Conservation (phyloP, 495 filamentous ascomycete species). For the Clavariopsis aquatica region DNA sequence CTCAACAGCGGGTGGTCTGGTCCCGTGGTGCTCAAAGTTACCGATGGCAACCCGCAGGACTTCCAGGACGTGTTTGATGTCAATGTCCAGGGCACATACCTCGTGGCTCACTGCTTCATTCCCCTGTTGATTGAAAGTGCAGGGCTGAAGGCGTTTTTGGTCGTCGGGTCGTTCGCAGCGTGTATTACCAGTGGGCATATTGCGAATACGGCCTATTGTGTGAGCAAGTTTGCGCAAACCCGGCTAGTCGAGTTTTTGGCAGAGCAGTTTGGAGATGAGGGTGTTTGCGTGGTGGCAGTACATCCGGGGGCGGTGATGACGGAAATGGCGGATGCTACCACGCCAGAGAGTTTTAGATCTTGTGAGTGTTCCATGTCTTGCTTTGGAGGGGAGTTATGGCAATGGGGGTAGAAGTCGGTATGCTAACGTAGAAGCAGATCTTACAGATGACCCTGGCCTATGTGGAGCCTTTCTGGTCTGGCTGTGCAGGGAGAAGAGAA, state of each 20-base stretch:
- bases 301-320: slow-evolving; percentile 40
- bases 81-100: slow-evolving; percentile 40
- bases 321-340: slow-evolving; percentile 33
- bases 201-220: slow-evolving; percentile 44
- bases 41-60: slow-evolving; percentile 19
- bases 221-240: slow-evolving; percentile 40
- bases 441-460: slow-evolving; percentile 35
- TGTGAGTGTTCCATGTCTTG: slow-evolving; percentile 29
- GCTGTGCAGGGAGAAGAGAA: slow-evolving; percentile 26
- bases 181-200: slow-evolving; percentile 37
- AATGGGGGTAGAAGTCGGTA: neutral
- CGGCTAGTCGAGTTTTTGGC: slow-evolving; percentile 34
- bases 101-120: slow-evolving; percentile 35
- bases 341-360: slow-evolving; percentile 35
- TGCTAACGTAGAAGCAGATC: slow-evolving; percentile 8
- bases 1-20: slow-evolving; percentile 41
- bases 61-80: slow-evolving; percentile 37
- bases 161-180: slow-evolving; percentile 39
- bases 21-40: slow-evolving; percentile 37
- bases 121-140: slow-evolving; percentile 31
- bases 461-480: slow-evolving; percentile 38
- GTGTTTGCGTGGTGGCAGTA: slow-evolving; percentile 26
- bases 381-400: neutral
- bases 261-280: slow-evolving; percentile 34
- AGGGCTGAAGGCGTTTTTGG: slow-evolving; percentile 44